phyloP scores from a whole-genome alignment of 1,139 yeast genomes.

The Saccharomycopsis hybrid region DNA sequence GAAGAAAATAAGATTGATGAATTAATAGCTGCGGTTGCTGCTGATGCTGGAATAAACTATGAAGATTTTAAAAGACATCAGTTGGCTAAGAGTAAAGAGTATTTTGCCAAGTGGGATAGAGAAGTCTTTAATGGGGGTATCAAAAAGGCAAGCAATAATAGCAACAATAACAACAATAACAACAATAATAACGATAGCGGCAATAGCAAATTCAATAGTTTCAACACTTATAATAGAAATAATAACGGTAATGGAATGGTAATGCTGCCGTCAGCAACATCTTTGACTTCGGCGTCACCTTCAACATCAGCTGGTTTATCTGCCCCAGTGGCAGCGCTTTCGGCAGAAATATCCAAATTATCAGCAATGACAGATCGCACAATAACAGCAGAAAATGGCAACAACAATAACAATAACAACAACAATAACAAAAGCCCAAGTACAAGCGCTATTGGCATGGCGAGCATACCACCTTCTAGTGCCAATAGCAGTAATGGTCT shows the following conservation, averaged over 20 bases:
- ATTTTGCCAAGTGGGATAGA: constrained; percentile 55
- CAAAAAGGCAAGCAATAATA: neutral
- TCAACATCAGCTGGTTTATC: neutral
- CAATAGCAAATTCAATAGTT: neutral
- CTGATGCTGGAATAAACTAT: constrained; percentile 20
- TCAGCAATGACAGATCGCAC: neutral
- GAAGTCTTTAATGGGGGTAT: constrained; percentile 6
- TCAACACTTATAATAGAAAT: neutral
- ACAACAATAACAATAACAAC: neutral
- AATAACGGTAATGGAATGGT: too few relatives aligned
- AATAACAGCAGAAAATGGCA: too few relatives aligned
- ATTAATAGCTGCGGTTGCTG: constrained; percentile 15
- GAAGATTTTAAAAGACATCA: constrained; percentile 20
- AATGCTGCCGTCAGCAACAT: neutral
- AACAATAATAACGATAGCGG: neutral
- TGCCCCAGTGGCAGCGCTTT: neutral
- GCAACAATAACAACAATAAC: neutral
- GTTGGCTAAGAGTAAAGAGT: constrained; percentile 11
- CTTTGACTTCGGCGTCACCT: neutral
- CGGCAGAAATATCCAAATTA: neutral
- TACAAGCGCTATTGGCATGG: too few relatives aligned
- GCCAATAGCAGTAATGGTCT: neutral
- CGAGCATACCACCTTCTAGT: too few relatives aligned
- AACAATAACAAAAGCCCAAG: neutral
- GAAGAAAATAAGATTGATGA: constrained; percentile 18